Evolutionary conservation across 495 filamentous ascomycete species (phyloP), one percentile per base, ranked within the genome.

Genomic region (Lophiotrema nucula): DNA sequence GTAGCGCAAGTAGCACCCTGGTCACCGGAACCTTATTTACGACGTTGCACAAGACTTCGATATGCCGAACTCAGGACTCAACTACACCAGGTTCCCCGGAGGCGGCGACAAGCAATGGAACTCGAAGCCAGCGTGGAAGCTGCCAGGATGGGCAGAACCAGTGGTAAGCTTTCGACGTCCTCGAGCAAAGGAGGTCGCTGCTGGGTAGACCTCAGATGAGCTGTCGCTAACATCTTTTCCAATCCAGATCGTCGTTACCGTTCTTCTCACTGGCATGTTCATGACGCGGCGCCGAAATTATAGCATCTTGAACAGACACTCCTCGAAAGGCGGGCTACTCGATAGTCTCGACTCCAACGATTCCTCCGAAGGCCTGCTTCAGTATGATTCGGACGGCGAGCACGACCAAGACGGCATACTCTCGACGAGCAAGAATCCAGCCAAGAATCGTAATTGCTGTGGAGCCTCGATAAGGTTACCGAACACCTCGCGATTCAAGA

Each of bases 81-180:
- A 35, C 31, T 35, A 35, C 31, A 35, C 31, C 8, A 35, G 8
- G 31, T 15, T 56, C 8, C 54, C 53, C 1, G 16, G 41, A 11
- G 41, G 18, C 5, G 46, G 38, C 13, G 58, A 66, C 11, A 22
- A 56, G 3, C 18, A 64, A 39, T 77, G 72, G 71, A 72, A 72
- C 54, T 72, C 72, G 43, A 60, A 67, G 12, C 73, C 75, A 18
- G 77, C 76, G 3, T 79, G 77, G 77, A 74, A 69, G 56, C 66
- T 78, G 43, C 77, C 77, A 24, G 68, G 67, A 26, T 86, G 83
- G 83, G 75, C 73, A 21, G 83, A 86, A 56, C 83, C 83, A 44
- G 69, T 85, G 27, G 82, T 84, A 67, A 62, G 79, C 69, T 26
- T 23, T 28, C 19, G n/a, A n/a, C n/a, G n/a, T n/a, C n/a, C n/a